These are phyloP conservation scores for Acacia confusa DNA, from an alignment of 306 rosid genomes.

Conservation along the genomic window DNA sequence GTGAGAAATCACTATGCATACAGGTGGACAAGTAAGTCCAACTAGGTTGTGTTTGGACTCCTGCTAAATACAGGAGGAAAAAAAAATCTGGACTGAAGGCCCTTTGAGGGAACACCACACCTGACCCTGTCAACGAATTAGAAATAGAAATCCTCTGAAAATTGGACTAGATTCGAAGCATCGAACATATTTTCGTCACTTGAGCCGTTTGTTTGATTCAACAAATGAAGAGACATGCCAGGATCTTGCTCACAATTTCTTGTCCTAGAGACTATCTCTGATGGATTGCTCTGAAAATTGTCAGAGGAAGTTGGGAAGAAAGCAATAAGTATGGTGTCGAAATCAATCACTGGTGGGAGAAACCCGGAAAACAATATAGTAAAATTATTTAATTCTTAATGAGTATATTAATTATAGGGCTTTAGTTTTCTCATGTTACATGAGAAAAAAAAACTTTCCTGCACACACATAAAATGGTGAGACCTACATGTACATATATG, in stretches of 20 bases:
- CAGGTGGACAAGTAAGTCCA: too few species aligned
- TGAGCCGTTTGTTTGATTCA: conserved; percentile 37
- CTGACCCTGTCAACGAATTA: conserved; percentile 24
- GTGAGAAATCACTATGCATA: too few species aligned
- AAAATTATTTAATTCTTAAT: too few species aligned
- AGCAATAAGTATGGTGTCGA: conserved; percentile 42
- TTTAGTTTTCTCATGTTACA: too few species aligned
- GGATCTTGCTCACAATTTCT: conserved; percentile 51
- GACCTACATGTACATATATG: too few species aligned
- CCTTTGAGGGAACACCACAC: conserved; percentile 49
- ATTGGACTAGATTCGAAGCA: conserved; percentile 31
- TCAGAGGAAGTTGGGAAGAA: conserved; percentile 56
- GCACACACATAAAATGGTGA: too few species aligned
- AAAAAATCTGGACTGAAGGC: conserved; percentile 63
- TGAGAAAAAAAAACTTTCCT: too few species aligned
- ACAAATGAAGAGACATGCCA: conserved; percentile 71
- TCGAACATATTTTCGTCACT: conserved; percentile 39
- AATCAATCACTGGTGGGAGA: conserved; percentile 32
- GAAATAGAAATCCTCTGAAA: conserved; percentile 45
- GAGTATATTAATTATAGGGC: too few species aligned
- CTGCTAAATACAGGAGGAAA: too few species aligned
- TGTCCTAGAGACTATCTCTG: conserved; percentile 36
- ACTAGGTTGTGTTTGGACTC: too few species aligned
- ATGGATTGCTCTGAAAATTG: conserved; percentile 54
- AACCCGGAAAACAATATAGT: too few species aligned